Base-by-base conservation (phyloP, 2,329 filamentous ascomycete genomes). In the Sporothrix variecibatus region DNA sequence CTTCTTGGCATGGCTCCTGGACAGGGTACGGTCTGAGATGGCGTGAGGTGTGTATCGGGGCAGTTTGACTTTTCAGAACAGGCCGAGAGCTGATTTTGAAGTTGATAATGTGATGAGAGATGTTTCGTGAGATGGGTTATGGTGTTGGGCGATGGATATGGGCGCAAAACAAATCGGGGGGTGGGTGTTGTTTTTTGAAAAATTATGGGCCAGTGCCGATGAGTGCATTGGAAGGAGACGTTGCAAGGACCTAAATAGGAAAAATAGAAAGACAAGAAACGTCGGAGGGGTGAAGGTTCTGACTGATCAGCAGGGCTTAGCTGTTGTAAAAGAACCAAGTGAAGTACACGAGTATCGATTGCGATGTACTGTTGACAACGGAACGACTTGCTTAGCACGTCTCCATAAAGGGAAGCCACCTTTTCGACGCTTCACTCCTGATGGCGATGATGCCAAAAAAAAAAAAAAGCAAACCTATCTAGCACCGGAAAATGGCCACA, bases 1-100 rank as follows among this genome's bases (percentile, higher is more conserved):
- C 68, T 62, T 8, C 43, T 49, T 11, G 71, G 74, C 74, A 75
- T 75, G 38, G n/a, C 65, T 51, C 43, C 43, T 49, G 15, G 43
- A 49, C 15, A 12, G 23, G 23, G 43, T n/a, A 17, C 15, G 43
- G 43, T 20, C 51, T 51, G 23, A 34, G 11, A 26, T 56, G 20
- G 9, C 34, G 23, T 20, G 15, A 6, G 43, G 15, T 12, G 15
- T 20, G 43, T 17, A 6, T 17, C 15, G 43, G 15, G 15, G 4
- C 4, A 15, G 1, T 2, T 20, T 49, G 43, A 6, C 1, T 15
- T 43, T 49, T 49, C 3, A 20, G 20, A 49, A 43, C 34, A 8
- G 34, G 34, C 34, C 34, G 8, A 43, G 12, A 43, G 12, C 12
- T 6, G 15, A 20, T 20, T 20, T 1, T 49, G 3, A 15, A 49